phyloP scores from a whole-genome alignment of 176 grass and related monocot species.

The Oropetium thomaeum region DNA sequence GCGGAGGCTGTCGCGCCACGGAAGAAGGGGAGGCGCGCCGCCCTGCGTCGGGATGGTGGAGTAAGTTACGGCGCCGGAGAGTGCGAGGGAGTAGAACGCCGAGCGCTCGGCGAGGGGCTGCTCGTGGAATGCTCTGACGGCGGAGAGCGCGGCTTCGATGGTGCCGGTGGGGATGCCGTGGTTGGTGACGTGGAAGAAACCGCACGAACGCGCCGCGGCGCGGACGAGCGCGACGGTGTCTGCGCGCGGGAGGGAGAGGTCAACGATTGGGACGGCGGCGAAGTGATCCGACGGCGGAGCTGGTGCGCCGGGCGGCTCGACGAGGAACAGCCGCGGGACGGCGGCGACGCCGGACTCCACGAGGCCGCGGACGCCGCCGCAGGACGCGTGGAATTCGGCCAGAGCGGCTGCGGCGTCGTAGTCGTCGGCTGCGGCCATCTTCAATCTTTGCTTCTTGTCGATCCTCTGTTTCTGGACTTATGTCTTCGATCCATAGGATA shows the following conservation, averaged over 20 bases:
- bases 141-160: conserved; percentile 27
- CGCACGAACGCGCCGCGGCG: conserved; percentile 34
- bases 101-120: conserved; percentile 26
- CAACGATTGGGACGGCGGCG: conserved; percentile 16
- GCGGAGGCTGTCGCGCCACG: conserved; percentile 44
- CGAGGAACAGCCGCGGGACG: too few relatives aligned
- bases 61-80: conserved; percentile 25
- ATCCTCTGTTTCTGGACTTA: too few relatives aligned
- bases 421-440: not conserved
- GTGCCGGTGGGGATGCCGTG: conserved; percentile 26
- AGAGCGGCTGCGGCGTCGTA: not conserved
- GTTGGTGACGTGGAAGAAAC: conserved; percentile 51
- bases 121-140: conserved; percentile 46
- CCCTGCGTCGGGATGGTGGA: conserved; percentile 31
- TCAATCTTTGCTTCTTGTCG: not conserved
- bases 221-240: conserved; percentile 11
- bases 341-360: not conserved
- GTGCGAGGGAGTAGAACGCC: conserved; percentile 21
- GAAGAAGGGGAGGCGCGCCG: not conserved
- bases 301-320: too few relatives aligned
- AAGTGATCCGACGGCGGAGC: too few relatives aligned
- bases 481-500: too few relatives aligned
- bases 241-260: conserved; percentile 20
- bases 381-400: not conserved
- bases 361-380: not conserved